A percentile compares a stretch with the other conserved stretches of the same genome.
phyloP scores from a whole-genome alignment of 495 filamentous ascomycete species.

The Hypoxylon fragiforme region DNA sequence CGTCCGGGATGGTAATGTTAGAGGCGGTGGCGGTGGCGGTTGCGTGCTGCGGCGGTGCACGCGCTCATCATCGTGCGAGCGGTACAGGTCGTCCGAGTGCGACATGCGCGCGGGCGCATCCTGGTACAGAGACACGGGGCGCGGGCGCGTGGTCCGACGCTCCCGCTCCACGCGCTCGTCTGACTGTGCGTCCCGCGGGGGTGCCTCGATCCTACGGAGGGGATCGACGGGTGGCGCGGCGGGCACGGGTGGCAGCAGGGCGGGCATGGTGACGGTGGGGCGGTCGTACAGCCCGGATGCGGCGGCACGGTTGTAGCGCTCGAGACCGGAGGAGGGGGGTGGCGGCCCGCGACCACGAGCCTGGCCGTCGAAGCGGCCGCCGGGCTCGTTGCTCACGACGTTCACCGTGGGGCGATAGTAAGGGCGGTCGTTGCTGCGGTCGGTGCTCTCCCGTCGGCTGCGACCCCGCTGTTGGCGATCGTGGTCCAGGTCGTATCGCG shows the following conservation, averaged over 20 bases:
- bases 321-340: conserved; percentile 64
- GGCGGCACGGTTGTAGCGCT: conserved; percentile 53
- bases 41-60: conserved; percentile 32
- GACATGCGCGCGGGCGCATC: conserved; percentile 41
- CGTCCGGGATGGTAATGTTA: no score
- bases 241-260: conserved; percentile 42
- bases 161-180: conserved; percentile 36
- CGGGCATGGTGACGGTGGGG: conserved; percentile 48
- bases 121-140: conserved; percentile 54
- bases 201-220: conserved; percentile 38
- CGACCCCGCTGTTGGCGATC: conserved; percentile 46
- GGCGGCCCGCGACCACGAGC: conserved; percentile 60
- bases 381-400: conserved; percentile 57
- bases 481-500: conserved; percentile 63
- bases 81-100: conserved; percentile 50
- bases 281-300: conserved; percentile 50
- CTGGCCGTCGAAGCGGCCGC: conserved; percentile 52
- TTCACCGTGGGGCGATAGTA: conserved; percentile 68
- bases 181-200: conserved; percentile 38
- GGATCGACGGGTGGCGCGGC: conserved; percentile 39
- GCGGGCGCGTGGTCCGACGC: conserved; percentile 28
- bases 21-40: no score
- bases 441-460: conserved; percentile 54
- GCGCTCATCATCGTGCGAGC: conserved; percentile 44
- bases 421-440: conserved; percentile 54